Evolutionary conservation across 1,284 basidiomycete species (phyloP).

Genomic region (Inonotus obliquus): DNA sequence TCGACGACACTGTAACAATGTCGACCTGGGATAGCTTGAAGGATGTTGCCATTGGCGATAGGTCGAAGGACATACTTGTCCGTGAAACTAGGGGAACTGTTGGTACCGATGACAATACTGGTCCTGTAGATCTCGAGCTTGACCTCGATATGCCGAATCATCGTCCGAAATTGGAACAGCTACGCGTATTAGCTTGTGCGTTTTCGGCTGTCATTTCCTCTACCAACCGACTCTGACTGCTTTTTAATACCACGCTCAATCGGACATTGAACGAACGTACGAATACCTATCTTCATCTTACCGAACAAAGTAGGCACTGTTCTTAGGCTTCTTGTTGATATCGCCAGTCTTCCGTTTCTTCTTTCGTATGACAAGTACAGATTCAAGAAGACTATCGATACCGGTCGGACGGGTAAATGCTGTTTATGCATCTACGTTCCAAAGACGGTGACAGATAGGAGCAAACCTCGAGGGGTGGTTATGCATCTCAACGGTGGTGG

Average conservation of each 20-base stretch:
- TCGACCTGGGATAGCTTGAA: neutral
- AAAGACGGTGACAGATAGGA: neutral
- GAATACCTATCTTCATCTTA: neutral
- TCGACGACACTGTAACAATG: neutral
- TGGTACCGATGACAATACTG: neutral
- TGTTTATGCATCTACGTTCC: conserved; percentile 21
- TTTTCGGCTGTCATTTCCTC: neutral
- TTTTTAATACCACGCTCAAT: too few relatives aligned
- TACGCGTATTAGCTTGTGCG: conserved; percentile 8
- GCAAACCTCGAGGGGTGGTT: conserved; percentile 19
- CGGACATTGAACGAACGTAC: neutral
- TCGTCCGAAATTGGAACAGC: conserved; percentile 2
- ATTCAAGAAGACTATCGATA: conserved; percentile 18
- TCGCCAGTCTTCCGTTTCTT: conserved; percentile 8
- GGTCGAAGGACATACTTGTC: neutral
- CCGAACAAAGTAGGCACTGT: conserved; percentile 10
- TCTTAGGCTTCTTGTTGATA: conserved; percentile 15
- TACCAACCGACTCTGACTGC: too few relatives aligned
- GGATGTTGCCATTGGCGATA: neutral
- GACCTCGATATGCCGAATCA: conserved; percentile 7
- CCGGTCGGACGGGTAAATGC: conserved; percentile 20
- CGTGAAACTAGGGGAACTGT: neutral
- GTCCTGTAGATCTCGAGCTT: neutral
- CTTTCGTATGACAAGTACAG: conserved; percentile 11
- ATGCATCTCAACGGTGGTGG: conserved; percentile 25